These are phyloP conservation scores for Periconia macrospinosa DNA, from an alignment of 2,329 filamentous ascomycete species.

Conservation along the genomic window DNA sequence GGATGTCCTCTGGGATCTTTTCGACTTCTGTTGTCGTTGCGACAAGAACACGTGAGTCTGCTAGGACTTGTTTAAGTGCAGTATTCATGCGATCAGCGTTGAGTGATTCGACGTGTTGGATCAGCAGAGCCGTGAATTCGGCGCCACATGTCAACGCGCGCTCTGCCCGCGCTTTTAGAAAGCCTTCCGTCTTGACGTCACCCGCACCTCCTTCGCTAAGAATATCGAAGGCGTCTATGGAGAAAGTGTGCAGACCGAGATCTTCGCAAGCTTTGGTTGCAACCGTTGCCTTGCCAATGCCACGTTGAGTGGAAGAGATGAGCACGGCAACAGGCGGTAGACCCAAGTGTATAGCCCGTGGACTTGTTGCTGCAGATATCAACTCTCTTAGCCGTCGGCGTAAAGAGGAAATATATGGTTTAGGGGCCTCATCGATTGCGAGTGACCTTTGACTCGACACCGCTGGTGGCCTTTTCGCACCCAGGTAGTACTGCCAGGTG, in stretches of 20 bases:
- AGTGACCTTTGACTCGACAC: slow-evolving; percentile 61
- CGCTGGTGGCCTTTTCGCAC: slow-evolving; percentile 68
- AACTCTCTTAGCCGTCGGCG: slow-evolving; percentile 75
- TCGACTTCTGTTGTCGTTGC: slow-evolving; percentile 95
- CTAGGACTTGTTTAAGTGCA: slow-evolving; percentile 79
- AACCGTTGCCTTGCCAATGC: slow-evolving; percentile 86
- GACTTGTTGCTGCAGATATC: slow-evolving; percentile 84
- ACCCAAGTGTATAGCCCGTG: slow-evolving; percentile 80
- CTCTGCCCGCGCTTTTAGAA: slow-evolving; percentile 84
- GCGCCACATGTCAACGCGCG: slow-evolving; percentile 86
- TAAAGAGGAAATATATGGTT: slow-evolving; percentile 48
- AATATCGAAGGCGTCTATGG: slow-evolving; percentile 90
- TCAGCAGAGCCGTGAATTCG: slow-evolving; percentile 79
- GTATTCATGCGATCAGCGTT: slow-evolving; percentile 88
- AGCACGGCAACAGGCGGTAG: slow-evolving; percentile 88
- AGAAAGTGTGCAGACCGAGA: slow-evolving; percentile 85
- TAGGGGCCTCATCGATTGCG: slow-evolving; percentile 42
- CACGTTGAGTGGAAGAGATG: slow-evolving; percentile 86
- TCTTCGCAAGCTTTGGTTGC: slow-evolving; percentile 79
- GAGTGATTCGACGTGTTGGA: slow-evolving; percentile 87
- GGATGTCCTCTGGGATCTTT: slow-evolving; percentile 86
- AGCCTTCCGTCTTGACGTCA: slow-evolving; percentile 92
- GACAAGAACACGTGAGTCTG: slow-evolving; percentile 79
- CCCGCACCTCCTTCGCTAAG: slow-evolving; percentile 85
- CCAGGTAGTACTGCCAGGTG: slow-evolving; percentile 89